These are phyloP conservation scores for Entrophospora sp. DNA, from an alignment of 192 early-diverging fungal genomes.

Conservation along the genomic window DNA sequence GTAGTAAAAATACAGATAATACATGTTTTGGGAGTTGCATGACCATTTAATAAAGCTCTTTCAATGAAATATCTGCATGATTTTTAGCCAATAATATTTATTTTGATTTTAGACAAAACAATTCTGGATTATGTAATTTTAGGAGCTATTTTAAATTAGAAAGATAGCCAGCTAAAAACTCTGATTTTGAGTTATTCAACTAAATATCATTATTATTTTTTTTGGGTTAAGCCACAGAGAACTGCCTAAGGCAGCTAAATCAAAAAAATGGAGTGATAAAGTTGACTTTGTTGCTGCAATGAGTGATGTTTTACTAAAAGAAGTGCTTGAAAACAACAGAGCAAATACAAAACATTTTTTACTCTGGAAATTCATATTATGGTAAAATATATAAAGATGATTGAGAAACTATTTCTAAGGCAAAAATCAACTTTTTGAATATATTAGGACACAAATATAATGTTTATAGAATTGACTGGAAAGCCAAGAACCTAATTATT, in stretches of 20 bases:
- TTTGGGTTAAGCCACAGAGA: background rate
- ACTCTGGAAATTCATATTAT: background rate
- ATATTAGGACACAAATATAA: constrained; percentile 20
- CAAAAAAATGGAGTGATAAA: constrained; percentile 17
- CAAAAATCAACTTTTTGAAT: no score
- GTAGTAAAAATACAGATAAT: no score
- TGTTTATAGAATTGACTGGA: constrained; percentile 5
- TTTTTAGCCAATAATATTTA: no score
- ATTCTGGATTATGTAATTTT: no score
- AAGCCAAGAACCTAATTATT: background rate
- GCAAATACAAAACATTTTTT: background rate
- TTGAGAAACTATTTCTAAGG: no score
- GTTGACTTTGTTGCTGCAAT: background rate
- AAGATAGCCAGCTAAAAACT: no score
- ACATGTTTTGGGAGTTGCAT: no score
- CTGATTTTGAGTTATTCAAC: background rate
- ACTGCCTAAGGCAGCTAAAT: background rate
- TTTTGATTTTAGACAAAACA: no score
- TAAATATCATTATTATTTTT: background rate
- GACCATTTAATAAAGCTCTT: no score
- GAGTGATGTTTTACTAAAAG: constrained; percentile 2
- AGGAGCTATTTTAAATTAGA: no score
- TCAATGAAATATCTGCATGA: no score
- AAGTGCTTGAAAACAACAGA: constrained; percentile 5
- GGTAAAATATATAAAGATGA: background rate